Percentiles rank a stretch among this genome's conserved stretches.
Evolutionary conservation across 2,329 filamentous ascomycete genomes (phyloP).

Genomic region (Exserohilum rostratum): DNA sequence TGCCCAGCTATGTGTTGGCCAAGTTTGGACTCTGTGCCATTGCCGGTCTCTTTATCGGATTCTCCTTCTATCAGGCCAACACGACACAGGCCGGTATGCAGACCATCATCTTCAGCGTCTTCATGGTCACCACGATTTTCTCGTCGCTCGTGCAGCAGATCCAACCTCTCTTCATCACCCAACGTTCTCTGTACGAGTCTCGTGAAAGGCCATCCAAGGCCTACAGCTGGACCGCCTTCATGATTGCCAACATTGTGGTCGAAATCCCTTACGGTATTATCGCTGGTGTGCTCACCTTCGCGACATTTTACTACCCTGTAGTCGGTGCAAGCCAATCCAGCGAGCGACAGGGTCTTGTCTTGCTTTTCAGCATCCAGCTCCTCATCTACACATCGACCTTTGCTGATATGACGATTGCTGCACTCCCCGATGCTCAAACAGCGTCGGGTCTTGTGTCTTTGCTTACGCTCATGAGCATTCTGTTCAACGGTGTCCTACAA

Average conservation of each 20-base stretch:
- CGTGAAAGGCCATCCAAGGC: conserved; percentile 69
- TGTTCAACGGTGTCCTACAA: conserved; percentile 64
- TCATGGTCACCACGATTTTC: conserved; percentile 56
- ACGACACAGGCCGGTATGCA: conserved; percentile 51
- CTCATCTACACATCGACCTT: conserved; percentile 76
- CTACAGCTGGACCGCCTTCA: conserved; percentile 77
- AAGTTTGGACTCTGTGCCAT: conserved; percentile 38
- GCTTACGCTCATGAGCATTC: conserved; percentile 60
- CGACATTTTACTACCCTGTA: conserved; percentile 69
- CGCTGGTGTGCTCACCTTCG: conserved; percentile 67
- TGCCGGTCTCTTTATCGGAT: conserved; percentile 45
- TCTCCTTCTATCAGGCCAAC: conserved; percentile 52
- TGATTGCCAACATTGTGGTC: conserved; percentile 72
- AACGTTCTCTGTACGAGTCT: conserved; percentile 65
- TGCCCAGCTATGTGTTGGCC: conserved; percentile 51
- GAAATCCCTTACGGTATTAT: conserved; percentile 72
- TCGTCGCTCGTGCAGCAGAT: conserved; percentile 61
- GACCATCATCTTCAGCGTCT: conserved; percentile 57
- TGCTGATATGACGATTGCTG: conserved; percentile 74
- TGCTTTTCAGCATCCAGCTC: conserved; percentile 69
- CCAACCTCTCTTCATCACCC: conserved; percentile 64
- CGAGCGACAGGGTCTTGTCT: conserved; percentile 62
- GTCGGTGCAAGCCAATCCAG: conserved; percentile 49
- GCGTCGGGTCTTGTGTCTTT: conserved; percentile 67
- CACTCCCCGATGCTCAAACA: conserved; percentile 71